Conservation (phyloP, 768 basidiomycete genomes). For the Naematelia encephala region DNA sequence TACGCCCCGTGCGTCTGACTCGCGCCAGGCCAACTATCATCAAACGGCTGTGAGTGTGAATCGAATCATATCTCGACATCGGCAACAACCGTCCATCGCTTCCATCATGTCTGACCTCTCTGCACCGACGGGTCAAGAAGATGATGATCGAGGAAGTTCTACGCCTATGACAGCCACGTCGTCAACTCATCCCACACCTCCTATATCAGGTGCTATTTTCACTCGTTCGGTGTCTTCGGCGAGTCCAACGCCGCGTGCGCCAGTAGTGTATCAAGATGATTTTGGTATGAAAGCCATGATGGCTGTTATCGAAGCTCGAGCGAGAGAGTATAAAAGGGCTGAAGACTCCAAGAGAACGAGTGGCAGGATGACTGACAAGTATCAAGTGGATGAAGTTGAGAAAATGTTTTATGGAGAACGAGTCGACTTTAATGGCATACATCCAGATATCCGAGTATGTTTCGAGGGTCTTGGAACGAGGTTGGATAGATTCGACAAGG, state of each 20-base stretch:
- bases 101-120: constrained; percentile 63
- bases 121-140: constrained; percentile 19
- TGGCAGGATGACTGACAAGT: not conserved
- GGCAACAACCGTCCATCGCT: constrained; percentile 64
- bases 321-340: constrained; percentile 22
- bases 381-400: constrained; percentile 35
- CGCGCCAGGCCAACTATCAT: constrained; percentile 14
- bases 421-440: constrained; percentile 23
- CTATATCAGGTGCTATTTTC: constrained; percentile 27
- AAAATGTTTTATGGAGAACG: constrained; percentile 33
- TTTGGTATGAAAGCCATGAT: constrained; percentile 84
- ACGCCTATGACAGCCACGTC: constrained; percentile 51
- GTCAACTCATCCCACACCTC: constrained; percentile 48
- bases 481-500: constrained; percentile 44
- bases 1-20: constrained; percentile 12
- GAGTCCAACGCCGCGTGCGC: constrained; percentile 51
- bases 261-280: constrained; percentile 58
- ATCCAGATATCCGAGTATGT: constrained; percentile 33
- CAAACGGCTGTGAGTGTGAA: constrained; percentile 35
- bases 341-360: not conserved
- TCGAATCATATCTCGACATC: constrained; percentile 36
- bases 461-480: constrained; percentile 27
- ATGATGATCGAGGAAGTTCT: constrained; percentile 26
- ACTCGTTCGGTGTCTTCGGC: constrained; percentile 56
- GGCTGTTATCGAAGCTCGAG: constrained; percentile 68